These are phyloP conservation scores for Pyrenopolyporus hunteri DNA, from an alignment of 495 filamentous ascomycete species.

Conservation along the genomic window DNA sequence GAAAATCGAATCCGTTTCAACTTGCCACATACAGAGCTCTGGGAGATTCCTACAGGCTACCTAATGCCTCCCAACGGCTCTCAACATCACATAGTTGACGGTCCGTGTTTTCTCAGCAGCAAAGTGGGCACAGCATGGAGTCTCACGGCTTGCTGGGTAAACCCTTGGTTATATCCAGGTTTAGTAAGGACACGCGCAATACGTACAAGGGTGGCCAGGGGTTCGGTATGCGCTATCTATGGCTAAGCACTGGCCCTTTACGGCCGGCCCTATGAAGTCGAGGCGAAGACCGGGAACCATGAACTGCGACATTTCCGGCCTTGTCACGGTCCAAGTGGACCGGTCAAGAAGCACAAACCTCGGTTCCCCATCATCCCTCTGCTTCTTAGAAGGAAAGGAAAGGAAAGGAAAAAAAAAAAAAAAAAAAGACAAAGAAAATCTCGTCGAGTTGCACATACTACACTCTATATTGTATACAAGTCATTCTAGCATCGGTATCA, in stretches of 20 bases:
- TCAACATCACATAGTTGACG: no score
- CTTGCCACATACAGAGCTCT: conserved; percentile 1
- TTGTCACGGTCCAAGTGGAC: conserved; percentile 30
- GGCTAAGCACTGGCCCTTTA: neutral
- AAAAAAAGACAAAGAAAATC: no score
- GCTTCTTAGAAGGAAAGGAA: neutral
- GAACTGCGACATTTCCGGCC: conserved; percentile 14
- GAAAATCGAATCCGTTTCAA: no score
- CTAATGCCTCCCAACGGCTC: no score
- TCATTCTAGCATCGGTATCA: no score
- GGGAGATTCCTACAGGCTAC: conserved; percentile 9
- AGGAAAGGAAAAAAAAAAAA: neutral
- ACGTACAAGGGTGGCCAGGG: no score
- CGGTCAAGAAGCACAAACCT: conserved; percentile 6
- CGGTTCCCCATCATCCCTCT: conserved; percentile 4
- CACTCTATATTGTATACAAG: no score
- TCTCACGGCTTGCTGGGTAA: neutral
- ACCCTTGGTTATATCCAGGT: no score
- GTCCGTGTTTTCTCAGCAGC: no score
- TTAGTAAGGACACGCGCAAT: no score
- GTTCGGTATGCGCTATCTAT: no score
- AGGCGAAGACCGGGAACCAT: neutral
- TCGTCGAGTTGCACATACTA: no score
- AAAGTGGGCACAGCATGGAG: neutral
- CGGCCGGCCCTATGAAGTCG: conserved; percentile 18